Evolutionary conservation across 1,284 basidiomycete genomes (phyloP).

Genomic region (Wallemia mellicola): DNA sequence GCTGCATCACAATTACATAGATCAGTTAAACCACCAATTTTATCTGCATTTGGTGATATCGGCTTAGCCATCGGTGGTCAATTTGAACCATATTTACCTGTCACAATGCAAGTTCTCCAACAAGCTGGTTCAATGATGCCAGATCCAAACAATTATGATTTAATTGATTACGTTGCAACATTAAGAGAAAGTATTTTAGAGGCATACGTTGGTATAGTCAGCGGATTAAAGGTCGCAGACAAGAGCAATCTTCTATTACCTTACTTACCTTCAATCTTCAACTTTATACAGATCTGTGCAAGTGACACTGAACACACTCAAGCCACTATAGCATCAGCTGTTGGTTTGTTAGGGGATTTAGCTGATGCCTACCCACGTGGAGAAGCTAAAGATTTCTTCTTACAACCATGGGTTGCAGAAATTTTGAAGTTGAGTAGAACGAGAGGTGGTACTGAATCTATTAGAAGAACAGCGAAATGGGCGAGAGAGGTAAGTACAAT

Average conservation of each 20-base stretch:
- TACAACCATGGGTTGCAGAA: slow-evolving; percentile 48
- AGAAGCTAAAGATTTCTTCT: slow-evolving; percentile 46
- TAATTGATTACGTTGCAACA: slow-evolving; percentile 68
- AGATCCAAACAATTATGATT: slow-evolving; percentile 59
- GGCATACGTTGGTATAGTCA: slow-evolving; percentile 81
- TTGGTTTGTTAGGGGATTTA: slow-evolving; percentile 72
- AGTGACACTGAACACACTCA: slow-evolving; percentile 63
- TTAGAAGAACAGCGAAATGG: slow-evolving; percentile 23
- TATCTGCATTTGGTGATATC: slow-evolving; percentile 89
- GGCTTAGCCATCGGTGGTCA: slow-evolving; percentile 62
- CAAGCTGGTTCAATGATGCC: slow-evolving; percentile 68
- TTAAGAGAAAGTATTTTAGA: slow-evolving; percentile 87
- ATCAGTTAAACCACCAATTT: slow-evolving; percentile 82
- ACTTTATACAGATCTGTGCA: slow-evolving; percentile 49
- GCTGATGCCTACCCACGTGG: slow-evolving; percentile 56
- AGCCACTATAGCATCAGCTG: slow-evolving; percentile 36
- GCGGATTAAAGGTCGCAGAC: slow-evolving; percentile 55
- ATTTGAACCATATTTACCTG: slow-evolving; percentile 70
- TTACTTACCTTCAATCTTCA: slow-evolving; percentile 45
- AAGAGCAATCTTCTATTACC: slow-evolving; percentile 44
- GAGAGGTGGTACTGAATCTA: slow-evolving; percentile 19
- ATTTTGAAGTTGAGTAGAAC: slow-evolving; percentile 33
- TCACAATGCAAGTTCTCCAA: slow-evolving; percentile 64
- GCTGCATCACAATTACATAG: slow-evolving; percentile 71
- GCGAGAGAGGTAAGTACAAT: slow-evolving; percentile 20